Evolutionary conservation across 1,284 basidiomycete genomes (phyloP).

Genomic region (Kwoniella shivajii): DNA sequence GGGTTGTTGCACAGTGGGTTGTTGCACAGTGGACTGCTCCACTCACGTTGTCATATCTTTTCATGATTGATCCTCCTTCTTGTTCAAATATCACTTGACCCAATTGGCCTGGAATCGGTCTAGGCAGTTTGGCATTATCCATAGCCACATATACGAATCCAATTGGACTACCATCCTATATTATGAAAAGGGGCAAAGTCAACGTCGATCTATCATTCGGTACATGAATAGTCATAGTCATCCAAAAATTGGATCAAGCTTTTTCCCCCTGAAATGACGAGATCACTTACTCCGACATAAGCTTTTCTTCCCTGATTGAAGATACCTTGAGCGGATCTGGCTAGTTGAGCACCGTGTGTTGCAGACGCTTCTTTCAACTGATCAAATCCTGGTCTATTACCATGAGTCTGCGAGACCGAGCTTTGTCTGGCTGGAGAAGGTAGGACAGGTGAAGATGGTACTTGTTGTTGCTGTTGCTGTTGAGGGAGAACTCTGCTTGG

Average conservation of each 20-base stretch:
- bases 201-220: too few relatives aligned
- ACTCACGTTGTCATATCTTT: conserved; percentile 70
- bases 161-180: conserved; percentile 70
- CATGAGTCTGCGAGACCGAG: not conserved
- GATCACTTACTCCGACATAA: conserved; percentile 62
- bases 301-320: conserved; percentile 72
- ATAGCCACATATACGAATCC: conserved; percentile 74
- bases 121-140: conserved; percentile 39
- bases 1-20: too few relatives aligned
- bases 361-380: conserved; percentile 71
- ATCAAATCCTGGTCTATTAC: conserved; percentile 52
- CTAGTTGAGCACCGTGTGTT: conserved; percentile 72
- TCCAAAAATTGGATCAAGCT: not conserved
- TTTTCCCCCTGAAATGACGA: too few relatives aligned
- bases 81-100: conserved; percentile 77
- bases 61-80: conserved; percentile 66
- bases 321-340: conserved; percentile 67
- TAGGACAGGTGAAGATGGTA: conserved; percentile 8
- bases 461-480: conserved; percentile 1
- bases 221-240: not conserved
- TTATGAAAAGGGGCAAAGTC: too few relatives aligned
- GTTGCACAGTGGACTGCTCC: too few relatives aligned
- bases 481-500: not conserved
- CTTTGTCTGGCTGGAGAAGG: conserved; percentile 11
- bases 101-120: conserved; percentile 57